A percentile compares a stretch with the other conserved stretches of the same genome.
Evolutionary conservation across 371 early-diverging fungal species (phyloP).

Genomic region (Mucor plumbeus): DNA sequence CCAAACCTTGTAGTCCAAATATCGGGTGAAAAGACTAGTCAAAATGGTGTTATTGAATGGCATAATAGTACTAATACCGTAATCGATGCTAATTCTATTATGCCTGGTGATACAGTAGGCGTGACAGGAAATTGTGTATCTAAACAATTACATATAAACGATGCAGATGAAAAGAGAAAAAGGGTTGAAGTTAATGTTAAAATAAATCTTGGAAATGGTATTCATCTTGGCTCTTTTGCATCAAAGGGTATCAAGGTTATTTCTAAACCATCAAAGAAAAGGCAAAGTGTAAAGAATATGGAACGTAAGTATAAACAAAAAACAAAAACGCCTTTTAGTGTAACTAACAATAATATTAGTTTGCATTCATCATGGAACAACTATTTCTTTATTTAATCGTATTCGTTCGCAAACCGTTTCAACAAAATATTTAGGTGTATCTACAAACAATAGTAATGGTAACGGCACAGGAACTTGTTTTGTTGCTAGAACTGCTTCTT

Average conservation of each 20-base stretch:
- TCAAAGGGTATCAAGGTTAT: constrained; percentile 87
- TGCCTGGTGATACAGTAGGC: constrained; percentile 27
- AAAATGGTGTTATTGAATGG: constrained; percentile 57
- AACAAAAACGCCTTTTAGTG: constrained; percentile 1
- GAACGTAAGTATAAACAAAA: constrained; percentile 55
- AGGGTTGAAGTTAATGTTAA: constrained; percentile 76
- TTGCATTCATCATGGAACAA: constrained; percentile 85
- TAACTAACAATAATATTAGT: constrained; percentile 47
- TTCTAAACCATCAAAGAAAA: constrained; percentile 85
- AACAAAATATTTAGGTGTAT: constrained; percentile 83
- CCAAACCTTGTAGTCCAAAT: constrained; percentile 52
- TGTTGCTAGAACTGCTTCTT: constrained; percentile 77
- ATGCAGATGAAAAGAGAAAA: constrained; percentile 83
- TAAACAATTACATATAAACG: constrained; percentile 84
- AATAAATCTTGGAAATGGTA: constrained; percentile 66
- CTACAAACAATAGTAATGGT: constrained; percentile 20
- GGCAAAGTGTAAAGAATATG: constrained; percentile 85
- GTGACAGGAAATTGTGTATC: constrained; percentile 77
- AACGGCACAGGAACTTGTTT: constrained; percentile 64
- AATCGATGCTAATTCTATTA: constrained; percentile 28
- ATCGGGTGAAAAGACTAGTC: constrained; percentile 48
- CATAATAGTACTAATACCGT: constrained; percentile 25
- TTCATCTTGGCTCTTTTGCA: constrained; percentile 68
- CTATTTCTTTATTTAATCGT: constrained; percentile 83
- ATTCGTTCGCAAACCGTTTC: constrained; percentile 88